A percentile compares a stretch with the other conserved stretches of the same genome.
phyloP scores from a whole-genome alignment of 2,329 filamentous ascomycete genomes.

The Exutisphaerella laricina region DNA sequence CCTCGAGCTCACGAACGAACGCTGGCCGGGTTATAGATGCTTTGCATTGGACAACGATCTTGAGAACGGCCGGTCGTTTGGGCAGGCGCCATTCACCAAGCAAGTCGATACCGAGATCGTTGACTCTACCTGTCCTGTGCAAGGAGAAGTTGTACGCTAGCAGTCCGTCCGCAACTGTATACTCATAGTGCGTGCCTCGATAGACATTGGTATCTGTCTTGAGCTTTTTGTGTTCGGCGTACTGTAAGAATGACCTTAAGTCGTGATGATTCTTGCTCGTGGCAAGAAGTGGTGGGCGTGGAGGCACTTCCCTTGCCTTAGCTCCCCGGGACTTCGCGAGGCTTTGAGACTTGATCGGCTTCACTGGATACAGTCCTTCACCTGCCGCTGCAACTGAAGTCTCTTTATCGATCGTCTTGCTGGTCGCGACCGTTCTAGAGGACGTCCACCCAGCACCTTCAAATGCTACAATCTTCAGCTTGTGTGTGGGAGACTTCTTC shows the following conservation, averaged over 20 bases:
- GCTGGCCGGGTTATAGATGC: conserved; percentile 49
- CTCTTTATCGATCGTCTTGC: background rate
- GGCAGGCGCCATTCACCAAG: conserved; percentile 64
- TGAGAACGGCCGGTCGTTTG: conserved; percentile 23
- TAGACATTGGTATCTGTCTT: conserved; percentile 55
- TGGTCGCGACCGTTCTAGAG: background rate
- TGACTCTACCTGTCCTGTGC: conserved; percentile 58
- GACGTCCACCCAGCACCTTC: background rate
- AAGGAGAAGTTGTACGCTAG: conserved; percentile 59
- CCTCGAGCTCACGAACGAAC: conserved; percentile 69
- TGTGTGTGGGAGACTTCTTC: background rate
- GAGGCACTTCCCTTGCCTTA: conserved; percentile 1
- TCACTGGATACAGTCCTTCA: background rate
- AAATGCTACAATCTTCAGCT: background rate
- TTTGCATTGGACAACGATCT: conserved; percentile 64
- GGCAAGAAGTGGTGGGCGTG: conserved; percentile 4
- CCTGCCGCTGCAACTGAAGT: background rate
- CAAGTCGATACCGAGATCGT: conserved; percentile 69
- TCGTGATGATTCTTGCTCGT: conserved; percentile 50
- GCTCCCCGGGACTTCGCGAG: background rate
- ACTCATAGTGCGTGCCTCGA: conserved; percentile 72
- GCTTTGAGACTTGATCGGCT: background rate
- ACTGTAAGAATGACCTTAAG: conserved; percentile 58
- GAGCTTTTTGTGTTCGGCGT: conserved; percentile 55
- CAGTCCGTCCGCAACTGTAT: conserved; percentile 56